phyloP scores from a whole-genome alignment of 371 early-diverging fungal species.

The Mucor sp. region DNA sequence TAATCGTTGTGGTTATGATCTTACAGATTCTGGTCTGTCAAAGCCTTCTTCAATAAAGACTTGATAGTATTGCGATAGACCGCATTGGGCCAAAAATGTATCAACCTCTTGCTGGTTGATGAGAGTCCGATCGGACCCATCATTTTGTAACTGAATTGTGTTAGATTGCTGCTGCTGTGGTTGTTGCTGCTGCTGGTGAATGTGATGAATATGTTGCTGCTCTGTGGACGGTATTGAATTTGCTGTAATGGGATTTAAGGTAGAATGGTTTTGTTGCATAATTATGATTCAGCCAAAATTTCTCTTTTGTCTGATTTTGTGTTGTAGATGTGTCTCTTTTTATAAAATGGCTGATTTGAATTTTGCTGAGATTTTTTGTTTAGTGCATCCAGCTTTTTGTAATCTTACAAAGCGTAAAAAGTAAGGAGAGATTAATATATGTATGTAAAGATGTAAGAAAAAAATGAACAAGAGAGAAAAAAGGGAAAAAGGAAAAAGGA shows the following conservation, averaged over 20 bases:
- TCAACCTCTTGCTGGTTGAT: constrained; percentile 3
- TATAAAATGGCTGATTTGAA: not conserved
- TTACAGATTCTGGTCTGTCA: constrained; percentile 44
- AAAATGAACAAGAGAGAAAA: not conserved
- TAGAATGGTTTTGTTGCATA: not conserved
- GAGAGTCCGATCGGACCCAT: not conserved
- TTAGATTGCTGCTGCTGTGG: not conserved
- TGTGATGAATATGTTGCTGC: not conserved
- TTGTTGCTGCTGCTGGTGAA: not conserved
- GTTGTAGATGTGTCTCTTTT: not conserved
- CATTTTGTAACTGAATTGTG: not conserved
- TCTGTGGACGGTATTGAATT: not conserved
- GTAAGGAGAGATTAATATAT: not conserved
- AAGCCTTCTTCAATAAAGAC: constrained; percentile 47
- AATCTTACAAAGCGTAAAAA: not conserved
- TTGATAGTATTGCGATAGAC: constrained; percentile 32
- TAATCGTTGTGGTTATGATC: constrained; percentile 8
- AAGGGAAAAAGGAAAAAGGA: not conserved
- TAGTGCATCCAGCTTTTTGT: not conserved
- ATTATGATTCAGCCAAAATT: not conserved
- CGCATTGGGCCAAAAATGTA: constrained; percentile 24
- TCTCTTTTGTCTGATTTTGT: not conserved
- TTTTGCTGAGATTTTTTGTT: not conserved
- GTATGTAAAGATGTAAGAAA: not conserved
- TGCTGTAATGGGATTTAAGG: not conserved